phyloP scores from a whole-genome alignment of 257 asterid genomes.

The Datura wrightii region DNA sequence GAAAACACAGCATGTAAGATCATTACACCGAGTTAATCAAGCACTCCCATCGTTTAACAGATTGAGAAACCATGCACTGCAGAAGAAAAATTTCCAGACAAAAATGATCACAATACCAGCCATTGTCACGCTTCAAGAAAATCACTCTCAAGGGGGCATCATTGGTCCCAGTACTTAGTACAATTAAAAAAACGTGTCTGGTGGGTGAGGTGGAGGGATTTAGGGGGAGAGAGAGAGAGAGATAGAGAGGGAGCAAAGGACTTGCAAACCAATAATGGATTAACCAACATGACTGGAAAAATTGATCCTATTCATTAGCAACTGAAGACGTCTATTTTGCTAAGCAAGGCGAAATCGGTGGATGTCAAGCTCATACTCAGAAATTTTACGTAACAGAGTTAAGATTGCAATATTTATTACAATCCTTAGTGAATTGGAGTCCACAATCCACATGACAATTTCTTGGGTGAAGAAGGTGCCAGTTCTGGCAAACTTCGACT shows the following conservation, averaged over 20 bases:
- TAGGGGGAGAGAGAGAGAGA: background rate
- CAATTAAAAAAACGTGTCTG: background rate
- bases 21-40: slow-evolving; percentile 21
- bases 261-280: background rate
- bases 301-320: background rate
- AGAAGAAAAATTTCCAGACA: background rate
- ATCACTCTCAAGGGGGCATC: background rate
- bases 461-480: background rate
- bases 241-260: background rate
- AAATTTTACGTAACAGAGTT: background rate
- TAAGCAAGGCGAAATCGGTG: background rate
- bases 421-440: background rate
- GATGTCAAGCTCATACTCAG: background rate
- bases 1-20: slow-evolving; percentile 32
- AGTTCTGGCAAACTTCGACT: background rate
- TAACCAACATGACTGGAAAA: background rate
- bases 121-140: background rate
- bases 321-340: background rate
- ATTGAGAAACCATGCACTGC: slow-evolving; percentile 13
- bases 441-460: background rate
- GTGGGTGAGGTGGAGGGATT: background rate
- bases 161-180: background rate
- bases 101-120: background rate
- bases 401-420: background rate
- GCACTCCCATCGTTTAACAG: background rate